Base-by-base conservation (phyloP, 2,329 filamentous ascomycete species). In the Tolypocladium cylindrosporum region DNA sequence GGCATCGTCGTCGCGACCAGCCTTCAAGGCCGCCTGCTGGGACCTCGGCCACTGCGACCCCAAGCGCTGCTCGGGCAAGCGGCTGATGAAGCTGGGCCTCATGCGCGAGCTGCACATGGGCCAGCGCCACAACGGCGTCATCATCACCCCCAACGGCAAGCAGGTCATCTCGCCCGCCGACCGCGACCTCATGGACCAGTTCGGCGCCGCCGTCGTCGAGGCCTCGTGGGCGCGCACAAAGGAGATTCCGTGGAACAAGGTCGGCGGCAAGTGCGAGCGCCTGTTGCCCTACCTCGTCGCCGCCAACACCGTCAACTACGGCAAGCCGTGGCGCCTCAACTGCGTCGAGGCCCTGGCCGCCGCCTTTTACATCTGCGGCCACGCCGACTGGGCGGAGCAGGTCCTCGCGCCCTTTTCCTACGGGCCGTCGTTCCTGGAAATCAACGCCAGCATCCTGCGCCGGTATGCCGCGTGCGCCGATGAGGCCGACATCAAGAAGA, bases 31-130 rank as follows among this genome's bases (percentile, higher is more conserved):
- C 54, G 94, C 93, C 59, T 97, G 93, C 72, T 99, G 94, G 94
- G 94, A 99, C 69, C 81, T 99, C 40, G 93, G 92, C 61, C 94
- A 99, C 77, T 99, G 94, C 78, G 94, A 99, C 69, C 91, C 93
- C 10, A 97, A 97, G 74, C 82, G 93, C 65, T 99, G 94, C 75
- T 97, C 92, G 0, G 94, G 94, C 39, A 99, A 99, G 77, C 87
- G 90, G 62, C 82, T 99, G 40, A 96, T 99, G 83, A 87, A 88
- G 62, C 83, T 95, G 57, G 93, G 93, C 3, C 79, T 97, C 67
- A 97, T 99, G 91, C 88, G 94, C 64, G 90, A 96, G 68, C 81
- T 99, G 57, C 86, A 93, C 67, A 80, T 97, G 58, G 94, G 94
- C 56, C 92, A 97, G 74, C 92, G 93, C 65, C 91, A 94, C 71